A percentile compares a stretch with the other conserved stretches of the same genome.
These are phyloP conservation scores for Novymonas esmeraldas DNA, from an alignment of 208 protist species.

Conservation along the genomic window DNA sequence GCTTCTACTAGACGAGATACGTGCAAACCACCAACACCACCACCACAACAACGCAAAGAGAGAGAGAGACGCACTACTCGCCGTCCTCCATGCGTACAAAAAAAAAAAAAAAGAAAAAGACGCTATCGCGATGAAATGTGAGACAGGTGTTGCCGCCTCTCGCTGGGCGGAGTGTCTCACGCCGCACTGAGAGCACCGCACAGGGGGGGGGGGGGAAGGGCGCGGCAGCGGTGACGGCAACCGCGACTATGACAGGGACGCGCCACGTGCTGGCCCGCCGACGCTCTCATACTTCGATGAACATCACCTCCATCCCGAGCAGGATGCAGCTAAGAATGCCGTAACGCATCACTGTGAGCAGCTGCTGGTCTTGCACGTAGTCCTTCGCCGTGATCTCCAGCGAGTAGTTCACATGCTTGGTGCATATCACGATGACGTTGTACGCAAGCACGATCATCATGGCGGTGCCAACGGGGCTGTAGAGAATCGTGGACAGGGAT, in stretches of 20 bases:
- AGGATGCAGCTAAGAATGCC: constrained; percentile 81
- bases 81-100: too few species aligned
- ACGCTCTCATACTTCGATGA: constrained; percentile 75
- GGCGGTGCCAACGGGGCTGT: constrained; percentile 76
- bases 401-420: constrained; percentile 84
- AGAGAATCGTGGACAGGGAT: constrained; percentile 72
- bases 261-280: too few species aligned
- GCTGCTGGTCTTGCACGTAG: constrained; percentile 90
- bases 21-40: neutral
- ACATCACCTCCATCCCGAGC: constrained; percentile 84
- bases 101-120: too few species aligned
- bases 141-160: too few species aligned
- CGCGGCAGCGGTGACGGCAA: too few species aligned
- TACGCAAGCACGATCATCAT: constrained; percentile 84
- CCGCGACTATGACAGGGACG: too few species aligned
- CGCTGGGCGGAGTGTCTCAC: too few species aligned
- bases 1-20: neutral
- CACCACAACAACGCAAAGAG: too few species aligned
- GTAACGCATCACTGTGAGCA: constrained; percentile 86
- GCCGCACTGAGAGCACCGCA: too few species aligned
- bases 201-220: too few species aligned
- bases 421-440: constrained; percentile 84
- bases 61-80: too few species aligned
- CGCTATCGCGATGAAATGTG: too few species aligned
- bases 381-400: constrained; percentile 90